Evolutionary conservation across 2,329 filamentous ascomycete species (phyloP).

Genomic region (Canariomyces notabilis): DNA sequence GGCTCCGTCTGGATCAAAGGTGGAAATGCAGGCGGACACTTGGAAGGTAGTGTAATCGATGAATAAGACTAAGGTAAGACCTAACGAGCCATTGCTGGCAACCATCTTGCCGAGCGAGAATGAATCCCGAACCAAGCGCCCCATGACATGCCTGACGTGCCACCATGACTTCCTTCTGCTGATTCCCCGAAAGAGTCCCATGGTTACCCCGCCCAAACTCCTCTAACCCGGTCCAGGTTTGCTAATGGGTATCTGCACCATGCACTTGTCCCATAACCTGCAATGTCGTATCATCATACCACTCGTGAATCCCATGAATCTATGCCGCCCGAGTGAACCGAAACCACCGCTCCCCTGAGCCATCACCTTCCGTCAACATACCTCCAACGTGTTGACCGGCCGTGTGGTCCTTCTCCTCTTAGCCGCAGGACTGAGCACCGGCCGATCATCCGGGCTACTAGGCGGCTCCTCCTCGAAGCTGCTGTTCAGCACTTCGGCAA

Average conservation of each 20-base stretch:
- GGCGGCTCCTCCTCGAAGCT: constrained; percentile 36
- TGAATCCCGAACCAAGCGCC: constrained; percentile 4
- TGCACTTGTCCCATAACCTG: constrained; percentile 4
- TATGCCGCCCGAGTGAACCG: background rate
- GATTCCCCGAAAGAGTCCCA: background rate
- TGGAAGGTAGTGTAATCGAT: background rate
- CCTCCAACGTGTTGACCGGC: constrained; percentile 24
- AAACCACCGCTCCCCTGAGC: background rate
- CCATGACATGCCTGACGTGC: constrained; percentile 3
- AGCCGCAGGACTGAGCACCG: constrained; percentile 28
- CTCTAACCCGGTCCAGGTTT: constrained; percentile 4
- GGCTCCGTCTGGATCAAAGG: background rate
- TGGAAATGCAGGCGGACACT: background rate
- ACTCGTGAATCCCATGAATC: background rate
- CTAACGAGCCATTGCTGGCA: background rate
- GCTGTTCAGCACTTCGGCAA: constrained; percentile 36
- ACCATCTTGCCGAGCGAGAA: background rate
- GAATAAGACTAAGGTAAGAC: background rate
- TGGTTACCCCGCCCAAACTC: background rate
- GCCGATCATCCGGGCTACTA: constrained; percentile 20
- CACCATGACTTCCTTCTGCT: background rate
- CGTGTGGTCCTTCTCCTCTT: constrained; percentile 30
- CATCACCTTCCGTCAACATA: constrained; percentile 23
- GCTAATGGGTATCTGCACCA: constrained; percentile 1
- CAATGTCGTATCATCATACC: constrained; percentile 5